A percentile compares a stretch with the other conserved stretches of the same genome.
These are phyloP conservation scores for Scytalidium lignicola DNA, from an alignment of 2,329 filamentous ascomycete genomes.

Conservation along the genomic window DNA sequence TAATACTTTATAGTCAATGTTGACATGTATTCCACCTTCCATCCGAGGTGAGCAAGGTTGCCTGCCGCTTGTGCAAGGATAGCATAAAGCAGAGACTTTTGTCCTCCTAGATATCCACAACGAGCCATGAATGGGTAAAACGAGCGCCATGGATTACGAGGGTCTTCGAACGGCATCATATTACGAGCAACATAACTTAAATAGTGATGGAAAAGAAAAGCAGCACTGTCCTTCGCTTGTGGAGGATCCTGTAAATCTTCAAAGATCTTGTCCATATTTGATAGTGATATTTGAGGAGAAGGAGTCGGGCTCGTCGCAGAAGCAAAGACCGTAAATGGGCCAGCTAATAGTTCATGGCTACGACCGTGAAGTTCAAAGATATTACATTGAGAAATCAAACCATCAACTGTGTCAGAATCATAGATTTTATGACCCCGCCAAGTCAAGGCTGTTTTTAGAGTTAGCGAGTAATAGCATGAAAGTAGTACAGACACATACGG, in stretches of 20 bases:
- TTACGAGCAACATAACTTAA: not conserved
- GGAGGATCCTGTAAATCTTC: not conserved
- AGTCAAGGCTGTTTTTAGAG: not conserved
- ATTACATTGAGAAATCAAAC: not conserved
- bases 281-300: not conserved
- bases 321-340: not conserved
- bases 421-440: not conserved
- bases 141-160: constrained; percentile 3
- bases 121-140: constrained; percentile 1
- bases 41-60: constrained; percentile 2
- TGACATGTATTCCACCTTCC: not conserved
- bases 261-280: not conserved
- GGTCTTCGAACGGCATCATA: constrained; percentile 6
- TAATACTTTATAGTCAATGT: not conserved
- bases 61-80: constrained; percentile 2
- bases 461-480: not conserved
- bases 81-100: not conserved
- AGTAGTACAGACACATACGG: not conserved
- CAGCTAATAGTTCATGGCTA: not conserved
- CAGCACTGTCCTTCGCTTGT: not conserved
- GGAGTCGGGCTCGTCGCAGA: not conserved
- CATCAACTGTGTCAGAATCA: not conserved
- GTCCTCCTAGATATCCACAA: not conserved
- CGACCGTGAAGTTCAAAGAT: not conserved
- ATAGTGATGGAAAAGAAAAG: constrained; percentile 5